Base-by-base conservation (phyloP, 306 rosid genomes). In the Senna tora region DNA sequence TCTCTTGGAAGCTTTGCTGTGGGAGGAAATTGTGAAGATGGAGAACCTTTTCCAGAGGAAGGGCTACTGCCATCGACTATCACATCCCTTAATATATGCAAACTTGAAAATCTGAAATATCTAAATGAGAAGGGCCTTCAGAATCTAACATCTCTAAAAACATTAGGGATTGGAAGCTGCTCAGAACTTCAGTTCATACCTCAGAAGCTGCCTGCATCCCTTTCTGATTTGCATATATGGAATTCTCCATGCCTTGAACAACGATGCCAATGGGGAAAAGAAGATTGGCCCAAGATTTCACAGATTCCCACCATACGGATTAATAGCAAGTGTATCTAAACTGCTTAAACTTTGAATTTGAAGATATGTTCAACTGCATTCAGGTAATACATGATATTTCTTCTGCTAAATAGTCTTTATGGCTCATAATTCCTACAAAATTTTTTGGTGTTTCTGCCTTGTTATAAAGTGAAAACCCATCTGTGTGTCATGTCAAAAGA, bases 251-350 rank as follows among this genome's bases (percentile, higher is more conserved):
- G 54, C 52, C 67, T 70, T 11, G 58, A 28, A 17, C 41, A 25
- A 41, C 15, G 66, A 39, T 55, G 66, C 53, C 43, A 56, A 3
- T 36, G 65, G 54, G 16, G 41, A 19, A 69, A 69, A 16, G 28
- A 56, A 55, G 66, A 56, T 39, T 70, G 75, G 75, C 66, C 13
- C 17, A 70, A 54, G 28, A 56, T 70, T 70, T 16, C 65, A 41
- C 65, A 41, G 9, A 70, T 70, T 55, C 65, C 52, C 43, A 16
- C 33, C 4, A 55, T 70, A 2, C 25, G 38, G 43, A 41, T 55
- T 5, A 43, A 55, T 39, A 43, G 25, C 1, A 25, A 25, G 30
- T 25, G 30, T 25, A 3, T 25, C 3, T 25, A 25, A 3, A 25
- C 30, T 25, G 30, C 30, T 25, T 25, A 25, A 25, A 25, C 3